Percentiles rank a stretch among this genome's conserved stretches.
phyloP scores from a whole-genome alignment of 495 filamentous ascomycete genomes.

The Letharia columbiana region DNA sequence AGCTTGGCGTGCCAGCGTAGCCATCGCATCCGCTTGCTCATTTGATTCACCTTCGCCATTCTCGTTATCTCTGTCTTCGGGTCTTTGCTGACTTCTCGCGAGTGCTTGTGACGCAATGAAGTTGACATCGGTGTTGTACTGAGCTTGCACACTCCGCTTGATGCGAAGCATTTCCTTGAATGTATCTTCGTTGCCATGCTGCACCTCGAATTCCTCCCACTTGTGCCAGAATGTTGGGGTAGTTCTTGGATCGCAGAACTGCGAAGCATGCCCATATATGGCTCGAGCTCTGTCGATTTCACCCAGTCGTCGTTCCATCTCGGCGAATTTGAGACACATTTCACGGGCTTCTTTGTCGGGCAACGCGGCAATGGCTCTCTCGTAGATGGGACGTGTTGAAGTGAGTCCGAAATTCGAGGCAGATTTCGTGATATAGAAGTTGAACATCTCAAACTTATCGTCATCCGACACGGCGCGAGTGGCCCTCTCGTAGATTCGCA shows the following conservation, averaged over 20 bases:
- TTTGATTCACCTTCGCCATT: slow-evolving; percentile 42
- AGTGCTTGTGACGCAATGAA: slow-evolving; percentile 96
- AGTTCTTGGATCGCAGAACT: slow-evolving; percentile 93
- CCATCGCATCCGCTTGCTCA: slow-evolving; percentile 76
- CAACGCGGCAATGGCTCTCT: slow-evolving; percentile 82
- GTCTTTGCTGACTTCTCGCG: slow-evolving; percentile 62
- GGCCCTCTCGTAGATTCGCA: slow-evolving; percentile 98
- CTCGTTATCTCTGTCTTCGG: slow-evolving; percentile 31
- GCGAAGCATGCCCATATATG: slow-evolving; percentile 92
- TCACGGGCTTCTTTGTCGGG: slow-evolving; percentile 90
- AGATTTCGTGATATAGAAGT: slow-evolving; percentile 98
- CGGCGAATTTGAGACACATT: slow-evolving; percentile 98
- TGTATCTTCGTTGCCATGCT: slow-evolving; percentile 97
- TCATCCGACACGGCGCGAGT: slow-evolving; percentile 94
- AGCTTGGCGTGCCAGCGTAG: slow-evolving; percentile 78
- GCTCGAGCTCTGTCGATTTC: slow-evolving; percentile 94
- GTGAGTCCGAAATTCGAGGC: slow-evolving; percentile 96
- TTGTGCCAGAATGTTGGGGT: slow-evolving; percentile 87
- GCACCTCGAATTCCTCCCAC: slow-evolving; percentile 95
- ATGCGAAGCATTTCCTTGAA: slow-evolving; percentile 99
- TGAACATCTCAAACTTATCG: slow-evolving; percentile 94
- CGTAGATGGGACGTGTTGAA: slow-evolving; percentile 94
- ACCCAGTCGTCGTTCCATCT: slow-evolving; percentile 93
- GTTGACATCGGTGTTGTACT: slow-evolving; percentile 98
- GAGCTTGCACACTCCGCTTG: slow-evolving; percentile 93